Conservation (phyloP, 306 rosid genomes). For the Senna siamea region DNA sequence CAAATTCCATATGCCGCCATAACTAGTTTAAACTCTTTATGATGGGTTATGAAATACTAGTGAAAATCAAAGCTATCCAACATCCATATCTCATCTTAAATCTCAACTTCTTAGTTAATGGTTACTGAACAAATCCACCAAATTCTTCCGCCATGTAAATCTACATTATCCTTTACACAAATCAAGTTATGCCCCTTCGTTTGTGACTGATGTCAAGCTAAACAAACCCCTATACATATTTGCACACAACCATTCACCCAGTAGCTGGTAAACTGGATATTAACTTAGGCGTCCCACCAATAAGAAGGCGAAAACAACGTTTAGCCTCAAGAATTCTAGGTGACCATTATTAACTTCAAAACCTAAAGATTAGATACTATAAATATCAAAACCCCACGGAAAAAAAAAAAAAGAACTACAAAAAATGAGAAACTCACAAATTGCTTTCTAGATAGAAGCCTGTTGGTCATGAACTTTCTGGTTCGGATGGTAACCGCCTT, state of each 20-base stretch:
- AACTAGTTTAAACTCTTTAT: too few relatives aligned
- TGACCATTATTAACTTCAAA: too few relatives aligned
- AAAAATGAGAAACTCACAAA: constrained; percentile 57
- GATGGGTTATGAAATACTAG: not conserved
- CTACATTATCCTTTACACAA: not conserved
- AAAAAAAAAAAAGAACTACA: not conserved
- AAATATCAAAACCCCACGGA: not conserved
- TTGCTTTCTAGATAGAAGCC: constrained; percentile 91
- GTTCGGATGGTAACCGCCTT: constrained; percentile 91
- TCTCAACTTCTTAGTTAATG: too few relatives aligned
- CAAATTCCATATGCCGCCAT: not conserved
- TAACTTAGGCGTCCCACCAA: not conserved
- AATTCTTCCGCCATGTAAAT: not conserved
- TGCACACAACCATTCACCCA: not conserved
- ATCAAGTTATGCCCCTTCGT: not conserved
- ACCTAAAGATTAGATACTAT: not conserved
- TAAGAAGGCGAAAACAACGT: not conserved
- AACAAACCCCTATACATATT: not conserved
- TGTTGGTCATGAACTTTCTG: constrained; percentile 88
- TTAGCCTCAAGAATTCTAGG: too few relatives aligned
- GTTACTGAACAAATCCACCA: not conserved
- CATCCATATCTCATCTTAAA: constrained; percentile 1
- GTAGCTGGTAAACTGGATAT: not conserved
- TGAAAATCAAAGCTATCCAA: not conserved
- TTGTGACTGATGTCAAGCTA: not conserved